Conservation (phyloP, 1,284 basidiomycete genomes). For the Microbotryum violaceum region DNA sequence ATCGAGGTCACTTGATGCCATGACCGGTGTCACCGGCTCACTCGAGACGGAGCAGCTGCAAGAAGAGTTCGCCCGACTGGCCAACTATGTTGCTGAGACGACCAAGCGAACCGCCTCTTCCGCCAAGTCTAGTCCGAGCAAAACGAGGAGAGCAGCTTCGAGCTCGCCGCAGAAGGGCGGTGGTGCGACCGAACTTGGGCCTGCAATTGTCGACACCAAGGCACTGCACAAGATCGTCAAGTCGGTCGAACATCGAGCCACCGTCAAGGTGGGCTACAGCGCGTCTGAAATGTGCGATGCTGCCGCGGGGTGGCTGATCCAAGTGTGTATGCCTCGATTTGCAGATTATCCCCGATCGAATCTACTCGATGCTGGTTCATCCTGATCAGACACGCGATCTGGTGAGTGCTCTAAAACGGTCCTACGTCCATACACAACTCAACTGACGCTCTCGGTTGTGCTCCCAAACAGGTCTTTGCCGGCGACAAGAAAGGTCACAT, state of each 20-base stretch:
- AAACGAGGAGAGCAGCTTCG: background rate
- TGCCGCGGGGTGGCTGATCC: background rate
- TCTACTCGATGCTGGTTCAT: conserved; percentile 46
- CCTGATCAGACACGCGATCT: conserved; percentile 43
- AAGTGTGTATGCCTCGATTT: background rate
- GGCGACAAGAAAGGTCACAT: conserved; percentile 46
- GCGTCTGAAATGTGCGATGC: background rate
- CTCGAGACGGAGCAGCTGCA: background rate
- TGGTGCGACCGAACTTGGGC: background rate
- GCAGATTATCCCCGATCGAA: conserved; percentile 43
- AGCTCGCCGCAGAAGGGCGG: background rate
- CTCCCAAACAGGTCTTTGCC: conserved; percentile 37
- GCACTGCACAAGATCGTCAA: background rate
- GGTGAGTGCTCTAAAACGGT: background rate
- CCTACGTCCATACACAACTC: background rate
- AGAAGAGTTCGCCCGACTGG: background rate
- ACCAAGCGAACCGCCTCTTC: background rate
- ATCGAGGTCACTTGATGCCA: background rate
- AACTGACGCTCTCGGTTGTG: background rate
- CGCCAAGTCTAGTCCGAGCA: background rate
- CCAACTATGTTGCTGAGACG: background rate
- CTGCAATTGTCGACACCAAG: background rate
- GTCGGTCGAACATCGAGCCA: background rate
- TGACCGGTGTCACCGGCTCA: background rate
- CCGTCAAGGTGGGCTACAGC: background rate